Conservation (phyloP, 306 rosid genomes). For the Rosa chinensis region DNA sequence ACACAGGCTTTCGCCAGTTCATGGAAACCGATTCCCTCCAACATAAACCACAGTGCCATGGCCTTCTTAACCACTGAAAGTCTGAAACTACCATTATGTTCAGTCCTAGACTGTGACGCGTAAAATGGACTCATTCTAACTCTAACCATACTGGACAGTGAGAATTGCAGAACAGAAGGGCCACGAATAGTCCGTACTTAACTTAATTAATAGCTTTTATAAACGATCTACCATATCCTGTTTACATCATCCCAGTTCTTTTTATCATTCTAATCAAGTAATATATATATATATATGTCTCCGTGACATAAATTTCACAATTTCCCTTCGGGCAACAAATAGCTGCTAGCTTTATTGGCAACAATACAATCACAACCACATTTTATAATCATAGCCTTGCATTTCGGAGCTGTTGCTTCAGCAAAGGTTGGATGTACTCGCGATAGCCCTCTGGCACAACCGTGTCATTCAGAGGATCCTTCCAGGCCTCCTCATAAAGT, state of each 20-base stretch:
- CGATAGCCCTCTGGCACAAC: slow-evolving; percentile 83
- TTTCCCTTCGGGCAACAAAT: not conserved
- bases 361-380: not conserved
- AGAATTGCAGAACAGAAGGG: not conserved
- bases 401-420: slow-evolving; percentile 81
- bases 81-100: not conserved
- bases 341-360: slow-evolving; percentile 15
- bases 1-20: not conserved
- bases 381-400: slow-evolving; percentile 57
- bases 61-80: not conserved
- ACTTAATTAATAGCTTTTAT: not conserved
- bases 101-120: not conserved
- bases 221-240: not conserved
- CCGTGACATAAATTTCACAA: not conserved
- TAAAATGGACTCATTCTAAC: no score
- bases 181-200: not conserved
- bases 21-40: not conserved
- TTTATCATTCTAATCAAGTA: not conserved
- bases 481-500: slow-evolving; percentile 90
- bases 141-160: not conserved
- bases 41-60: not conserved
- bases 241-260: not conserved
- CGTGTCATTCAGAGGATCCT: slow-evolving; percentile 89
- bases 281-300: not conserved
- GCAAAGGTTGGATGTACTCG: slow-evolving; percentile 75